Evolutionary conservation across 768 basidiomycete genomes (phyloP), one percentile per base, ranked within the genome.

Genomic region (Inosperma sp.): DNA sequence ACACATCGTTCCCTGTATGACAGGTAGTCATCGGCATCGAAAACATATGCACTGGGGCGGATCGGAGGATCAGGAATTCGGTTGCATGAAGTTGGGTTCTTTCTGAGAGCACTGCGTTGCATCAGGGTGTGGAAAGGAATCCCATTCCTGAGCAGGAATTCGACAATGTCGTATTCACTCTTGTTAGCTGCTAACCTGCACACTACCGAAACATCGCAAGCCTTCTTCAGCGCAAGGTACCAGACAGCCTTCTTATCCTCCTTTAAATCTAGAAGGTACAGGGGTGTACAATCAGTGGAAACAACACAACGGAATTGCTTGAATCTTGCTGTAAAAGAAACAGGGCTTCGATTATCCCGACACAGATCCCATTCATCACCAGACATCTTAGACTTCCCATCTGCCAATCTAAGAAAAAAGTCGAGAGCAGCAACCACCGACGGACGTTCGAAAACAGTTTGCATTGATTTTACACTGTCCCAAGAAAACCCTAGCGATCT

Each of bases 51-150:
- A 19, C 31, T 37, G 4, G 46, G 34, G 13, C 52, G 52, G 30
- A 4, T 26, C 4, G 45, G 45, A 0, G 37, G 27, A 14, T 19
- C 8, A 21, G 45, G 4, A 29, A 33, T 27, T n/a, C n/a, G n/a
- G n/a, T n/a, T n/a, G n/a, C n/a, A n/a, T n/a, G n/a, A n/a, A 21
- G 10, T 19, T 5, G 52, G 37, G 5, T 36, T 26, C n/a, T 27
- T 35, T 13, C 14, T 19, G n/a, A 53, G 16, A 6, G 13, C 10
- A 16, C 3, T 14, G 6, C 26, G 23, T 22, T 33, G 13, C 9
- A 27, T 5, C 3, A 53, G 19, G 2, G 52, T 53, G 17, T 48
- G 36, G 27, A 53, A 53, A 6, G 52, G 36, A 23, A 53, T 53
- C 2, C 45, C 52, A 30, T 25, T 42, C 6, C 26, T 26, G 4